Base-by-base conservation (phyloP, 345 rosid species). In the Euclidium syriacum region DNA sequence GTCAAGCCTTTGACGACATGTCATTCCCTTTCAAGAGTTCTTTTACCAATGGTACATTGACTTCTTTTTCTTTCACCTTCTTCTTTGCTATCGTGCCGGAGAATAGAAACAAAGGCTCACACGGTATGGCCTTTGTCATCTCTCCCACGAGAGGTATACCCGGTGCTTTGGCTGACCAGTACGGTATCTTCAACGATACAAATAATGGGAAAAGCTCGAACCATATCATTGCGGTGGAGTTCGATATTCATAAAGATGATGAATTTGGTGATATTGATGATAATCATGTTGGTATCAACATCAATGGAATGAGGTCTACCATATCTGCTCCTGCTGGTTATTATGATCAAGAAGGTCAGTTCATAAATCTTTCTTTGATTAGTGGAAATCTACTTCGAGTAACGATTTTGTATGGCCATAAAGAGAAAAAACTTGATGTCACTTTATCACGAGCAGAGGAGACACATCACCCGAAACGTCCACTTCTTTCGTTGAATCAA, bases 241-340 rank as follows among this genome's bases (percentile, higher is more conserved):
- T 67, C 0, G 65, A 67, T 49, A 50, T 38, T 26, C 1, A 67
- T 12, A 58, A 67, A 39, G 72, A 39, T n/a, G 17, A 12, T n/a
- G 43, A 39, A 39, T 39, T 39, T n/a, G 43, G 17, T 14, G 43
- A 39, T 7, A 46, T 46, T 7, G n/a, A 46, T 24, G 29, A 36
- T 26, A 81, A 80, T 32, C 89, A 77, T 57, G 84, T 84, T 4
- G 81, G 82, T 12, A 73, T 83, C 25, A 79, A 83, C 39, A 53
- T 81, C 36, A 81, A 73, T 22, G 38, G 55, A 22, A 34, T 78
- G 52, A 15, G 0, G 12, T 85, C 91, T 4, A 22, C 12, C 10
- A 4, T 3, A 6, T 58, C 80, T 17, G 34, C 56, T 23, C 5
- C 74, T 2, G 77, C 82, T 1, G 53, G 60, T 1, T 84, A 79